phyloP scores from a whole-genome alignment of 2,329 filamentous ascomycete species.

The Ascosphaera aggregata region DNA sequence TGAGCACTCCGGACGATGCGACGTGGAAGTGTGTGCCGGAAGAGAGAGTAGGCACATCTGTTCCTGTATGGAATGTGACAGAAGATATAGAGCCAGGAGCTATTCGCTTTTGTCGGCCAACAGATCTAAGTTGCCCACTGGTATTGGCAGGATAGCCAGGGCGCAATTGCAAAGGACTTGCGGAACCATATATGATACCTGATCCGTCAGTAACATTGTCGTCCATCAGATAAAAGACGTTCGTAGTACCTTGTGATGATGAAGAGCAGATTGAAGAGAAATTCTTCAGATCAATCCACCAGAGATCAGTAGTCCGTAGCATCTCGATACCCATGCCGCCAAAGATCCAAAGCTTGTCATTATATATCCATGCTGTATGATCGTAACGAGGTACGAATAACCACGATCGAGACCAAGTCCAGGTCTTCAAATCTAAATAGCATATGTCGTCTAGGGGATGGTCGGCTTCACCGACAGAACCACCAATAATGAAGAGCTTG shows the following conservation, averaged over 20 bases:
- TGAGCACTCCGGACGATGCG: conserved; percentile 73
- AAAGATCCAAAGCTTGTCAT: conserved; percentile 86
- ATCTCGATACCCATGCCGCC: conserved; percentile 87
- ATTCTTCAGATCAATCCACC: conserved; percentile 91
- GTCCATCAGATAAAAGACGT: neutral
- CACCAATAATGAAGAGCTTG: conserved; percentile 85
- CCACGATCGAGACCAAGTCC: conserved; percentile 93
- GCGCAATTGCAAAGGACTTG: conserved; percentile 14
- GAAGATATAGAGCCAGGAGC: conserved; percentile 78
- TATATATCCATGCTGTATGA: conserved; percentile 84
- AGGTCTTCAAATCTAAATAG: conserved; percentile 90
- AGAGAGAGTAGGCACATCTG: conserved; percentile 66
- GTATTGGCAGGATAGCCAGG: conserved; percentile 49
- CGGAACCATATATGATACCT: conserved; percentile 16
- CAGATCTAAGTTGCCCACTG: conserved; percentile 32
- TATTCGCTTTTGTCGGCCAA: conserved; percentile 26
- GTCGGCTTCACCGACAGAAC: conserved; percentile 83
- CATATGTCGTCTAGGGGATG: conserved; percentile 89
- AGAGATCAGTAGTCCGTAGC: conserved; percentile 89
- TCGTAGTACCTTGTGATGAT: conserved; percentile 31
- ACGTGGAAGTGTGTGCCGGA: conserved; percentile 89
- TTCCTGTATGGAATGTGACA: conserved; percentile 70
- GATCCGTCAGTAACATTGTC: conserved; percentile 14
- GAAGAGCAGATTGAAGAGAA: conserved; percentile 50
- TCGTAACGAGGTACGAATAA: conserved; percentile 88